phyloP scores from a whole-genome alignment of 2,329 filamentous ascomycete species.

The Curvularia verruculosa region DNA sequence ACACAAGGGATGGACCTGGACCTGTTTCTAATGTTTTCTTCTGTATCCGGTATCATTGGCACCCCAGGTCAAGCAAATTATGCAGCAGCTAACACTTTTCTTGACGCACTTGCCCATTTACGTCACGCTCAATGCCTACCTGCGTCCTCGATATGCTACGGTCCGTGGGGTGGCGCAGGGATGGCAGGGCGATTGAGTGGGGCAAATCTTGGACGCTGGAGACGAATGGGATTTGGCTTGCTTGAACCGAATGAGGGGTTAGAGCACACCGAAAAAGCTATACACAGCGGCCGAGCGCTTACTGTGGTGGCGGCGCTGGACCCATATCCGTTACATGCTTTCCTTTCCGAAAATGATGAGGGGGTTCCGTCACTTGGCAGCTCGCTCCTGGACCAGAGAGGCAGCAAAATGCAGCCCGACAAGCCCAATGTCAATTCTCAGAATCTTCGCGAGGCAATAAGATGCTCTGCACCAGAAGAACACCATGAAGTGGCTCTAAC shows the following conservation, averaged over 20 bases:
- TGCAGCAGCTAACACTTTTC: not conserved
- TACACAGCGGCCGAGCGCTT: no score
- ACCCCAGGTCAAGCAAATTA: not conserved
- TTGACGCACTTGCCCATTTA: not conserved
- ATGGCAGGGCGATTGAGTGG: not conserved
- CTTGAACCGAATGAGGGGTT: not conserved
- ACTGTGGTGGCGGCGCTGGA: no score
- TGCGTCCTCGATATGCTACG: not conserved
- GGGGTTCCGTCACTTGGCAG: no score
- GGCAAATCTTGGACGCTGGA: not conserved
- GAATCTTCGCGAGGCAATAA: no score
- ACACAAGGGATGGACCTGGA: not conserved
- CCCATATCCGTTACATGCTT: no score
- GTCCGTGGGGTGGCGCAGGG: not conserved
- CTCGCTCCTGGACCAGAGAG: no score
- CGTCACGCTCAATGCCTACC: not conserved
- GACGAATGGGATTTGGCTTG: not conserved
- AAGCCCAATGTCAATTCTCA: no score
- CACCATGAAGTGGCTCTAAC: not conserved
- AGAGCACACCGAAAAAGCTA: not conserved
- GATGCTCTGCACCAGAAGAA: not conserved
- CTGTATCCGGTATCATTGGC: not conserved
- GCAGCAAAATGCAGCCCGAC: no score
- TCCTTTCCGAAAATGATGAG: no score
- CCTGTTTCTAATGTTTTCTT: not conserved